Evolutionary conservation across 1,284 basidiomycete species (phyloP).

Genomic region (Agroathelia rolfsii): DNA sequence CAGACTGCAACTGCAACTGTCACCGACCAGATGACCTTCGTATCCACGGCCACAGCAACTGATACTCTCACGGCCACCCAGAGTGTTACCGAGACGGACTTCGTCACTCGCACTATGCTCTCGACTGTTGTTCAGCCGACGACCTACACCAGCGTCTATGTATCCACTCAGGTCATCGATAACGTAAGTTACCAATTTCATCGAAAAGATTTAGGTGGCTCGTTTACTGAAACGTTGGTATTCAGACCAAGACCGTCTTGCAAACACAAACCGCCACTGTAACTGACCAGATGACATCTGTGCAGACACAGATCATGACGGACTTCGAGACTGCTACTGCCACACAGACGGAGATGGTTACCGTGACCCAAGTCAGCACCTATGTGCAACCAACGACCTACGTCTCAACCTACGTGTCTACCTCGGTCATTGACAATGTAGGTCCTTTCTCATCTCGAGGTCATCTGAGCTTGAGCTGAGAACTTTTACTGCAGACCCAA

Average conservation of each 20-base stretch:
- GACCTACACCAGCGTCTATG: constrained; percentile 43
- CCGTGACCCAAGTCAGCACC: constrained; percentile 34
- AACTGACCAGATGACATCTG: constrained; percentile 30
- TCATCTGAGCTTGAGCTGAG: neutral
- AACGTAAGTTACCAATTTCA: constrained; percentile 29
- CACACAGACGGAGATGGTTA: constrained; percentile 32
- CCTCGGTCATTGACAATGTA: constrained; percentile 33
- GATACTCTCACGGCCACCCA: constrained; percentile 25
- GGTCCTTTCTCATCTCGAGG: constrained; percentile 11
- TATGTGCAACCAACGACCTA: constrained; percentile 35
- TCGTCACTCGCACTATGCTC: constrained; percentile 34
- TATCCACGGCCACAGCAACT: constrained; percentile 22
- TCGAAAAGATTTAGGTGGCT: neutral
- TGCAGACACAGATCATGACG: constrained; percentile 28
- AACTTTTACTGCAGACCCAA: constrained; percentile 25
- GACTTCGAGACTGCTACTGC: constrained; percentile 27
- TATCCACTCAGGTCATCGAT: constrained; percentile 49
- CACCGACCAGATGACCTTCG: constrained; percentile 27
- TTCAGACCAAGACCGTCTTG: constrained; percentile 40
- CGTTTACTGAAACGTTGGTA: neutral
- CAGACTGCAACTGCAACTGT: constrained; percentile 37
- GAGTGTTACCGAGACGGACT: constrained; percentile 30
- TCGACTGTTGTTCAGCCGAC: constrained; percentile 40
- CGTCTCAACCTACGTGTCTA: constrained; percentile 31
- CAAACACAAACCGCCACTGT: constrained; percentile 38